Evolutionary conservation across 441 rosid genomes (phyloP), one percentile per base, ranked within the genome.

Genomic region (Rhodomyrtus psidioides): DNA sequence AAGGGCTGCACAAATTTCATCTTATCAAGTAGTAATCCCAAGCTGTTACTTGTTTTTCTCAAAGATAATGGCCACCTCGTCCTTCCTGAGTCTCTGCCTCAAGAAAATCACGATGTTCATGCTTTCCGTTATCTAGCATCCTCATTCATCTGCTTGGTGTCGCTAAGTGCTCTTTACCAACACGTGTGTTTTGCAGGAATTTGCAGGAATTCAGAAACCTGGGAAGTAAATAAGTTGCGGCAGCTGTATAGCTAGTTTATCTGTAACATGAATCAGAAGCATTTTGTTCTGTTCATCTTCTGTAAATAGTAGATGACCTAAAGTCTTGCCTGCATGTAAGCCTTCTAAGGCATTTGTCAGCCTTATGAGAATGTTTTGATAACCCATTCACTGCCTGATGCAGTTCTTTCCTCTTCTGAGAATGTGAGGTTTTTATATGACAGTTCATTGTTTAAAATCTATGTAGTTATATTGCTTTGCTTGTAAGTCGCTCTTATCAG

Each of bases 121-220:
- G 16, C 21, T 70, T 70, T 70, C 49, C 79, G 1, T 70, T 39
- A 70, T 34, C 16, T 21, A 70, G 44, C 13, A 39, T 70, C 79
- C 79, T 39, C 49, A 70, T 70, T 70, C n/a, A 70, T 70, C 49
- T 39, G 79, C 49, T 70, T 70, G 79, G 79, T 6, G 49, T 34
- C 6, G 79, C 49, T n/a, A 9, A 21, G 79, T 39, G 49, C 76
- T 70, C 79, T 19, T 19, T 39, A 2, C 6, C 42, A 39, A 21
- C 26, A 34, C n/a, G 58, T 34, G n/a, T 21, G 49, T 83, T 51
- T 85, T 90, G 85, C 92, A 92, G 94, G 90, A 79, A 86, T 51
- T 85, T 90, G 85, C 92, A 92, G 94, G 90, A 79, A 86, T 84
- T 90, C 51, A 34, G 84, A 82, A 56, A 51, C 60, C 84, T 28